Evolutionary conservation across 2,329 filamentous ascomycete genomes (phyloP).

Genomic region (Aureobasidium melanogenum): DNA sequence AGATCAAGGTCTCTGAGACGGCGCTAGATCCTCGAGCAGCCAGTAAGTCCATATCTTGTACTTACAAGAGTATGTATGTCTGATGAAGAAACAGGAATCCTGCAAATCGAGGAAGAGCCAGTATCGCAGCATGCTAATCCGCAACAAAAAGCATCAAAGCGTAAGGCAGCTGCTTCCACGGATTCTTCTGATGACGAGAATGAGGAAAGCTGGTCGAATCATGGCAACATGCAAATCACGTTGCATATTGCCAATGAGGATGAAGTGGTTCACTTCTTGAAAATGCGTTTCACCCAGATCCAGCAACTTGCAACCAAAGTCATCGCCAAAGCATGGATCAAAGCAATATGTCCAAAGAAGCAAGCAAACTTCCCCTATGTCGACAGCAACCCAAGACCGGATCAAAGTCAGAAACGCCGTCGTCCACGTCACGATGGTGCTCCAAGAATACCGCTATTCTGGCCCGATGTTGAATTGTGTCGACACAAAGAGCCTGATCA

Average conservation of each 20-base stretch:
- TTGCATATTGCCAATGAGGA: conserved; percentile 16
- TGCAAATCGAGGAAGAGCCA: not conserved
- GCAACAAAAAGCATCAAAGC: not conserved
- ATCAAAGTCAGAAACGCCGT: conserved; percentile 6
- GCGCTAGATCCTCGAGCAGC: not conserved
- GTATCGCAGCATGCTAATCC: not conserved
- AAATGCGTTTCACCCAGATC: conserved; percentile 53
- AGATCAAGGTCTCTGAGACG: not conserved
- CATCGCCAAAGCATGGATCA: conserved; percentile 68
- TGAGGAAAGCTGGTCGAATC: not conserved
- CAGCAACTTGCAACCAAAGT: conserved; percentile 65
- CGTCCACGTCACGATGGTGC: not conserved
- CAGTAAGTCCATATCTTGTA: not conserved
- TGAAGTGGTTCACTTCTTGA: conserved; percentile 47
- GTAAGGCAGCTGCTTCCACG: not conserved
- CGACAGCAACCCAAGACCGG: conserved; percentile 38
- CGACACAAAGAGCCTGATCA: conserved; percentile 68
- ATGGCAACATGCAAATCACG: conserved; percentile 7
- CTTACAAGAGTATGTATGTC: not conserved
- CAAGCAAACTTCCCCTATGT: conserved; percentile 63
- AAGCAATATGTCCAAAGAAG: conserved; percentile 67
- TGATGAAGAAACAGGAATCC: not conserved
- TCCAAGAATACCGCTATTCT: conserved; percentile 25
- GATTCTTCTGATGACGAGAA: conserved; percentile 4
- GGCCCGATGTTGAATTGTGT: conserved; percentile 35